Conservation (phyloP, 176 grass and related monocot genomes). For the Eleusine indica region DNA sequence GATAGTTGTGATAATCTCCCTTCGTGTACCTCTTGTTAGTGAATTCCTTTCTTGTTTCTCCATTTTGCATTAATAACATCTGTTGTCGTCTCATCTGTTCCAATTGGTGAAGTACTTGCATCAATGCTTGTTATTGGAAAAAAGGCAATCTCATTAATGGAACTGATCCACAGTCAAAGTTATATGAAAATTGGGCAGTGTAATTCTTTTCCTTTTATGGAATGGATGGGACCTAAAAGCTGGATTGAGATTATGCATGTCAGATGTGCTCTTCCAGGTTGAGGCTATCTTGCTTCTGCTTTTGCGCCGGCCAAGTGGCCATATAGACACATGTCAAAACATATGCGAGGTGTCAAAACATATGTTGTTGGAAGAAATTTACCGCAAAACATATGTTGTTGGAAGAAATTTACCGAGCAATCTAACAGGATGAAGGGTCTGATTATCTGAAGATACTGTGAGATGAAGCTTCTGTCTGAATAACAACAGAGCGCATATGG, state of each 20-base stretch:
- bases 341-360: not conserved
- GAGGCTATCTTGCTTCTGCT: not conserved
- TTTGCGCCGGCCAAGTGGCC: not conserved
- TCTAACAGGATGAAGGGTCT: not conserved
- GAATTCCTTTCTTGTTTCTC: constrained; percentile 40
- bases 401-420: constrained; percentile 2
- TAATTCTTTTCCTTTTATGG: constrained; percentile 3
- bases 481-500: not conserved
- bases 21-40: constrained; percentile 33
- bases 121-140: constrained; percentile 4
- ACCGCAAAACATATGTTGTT: not conserved
- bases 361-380: not conserved
- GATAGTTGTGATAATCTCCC: constrained; percentile 28
- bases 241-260: not conserved
- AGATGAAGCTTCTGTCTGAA: not conserved
- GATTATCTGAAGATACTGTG: not conserved
- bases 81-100: constrained; percentile 32
- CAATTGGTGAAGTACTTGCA: not conserved
- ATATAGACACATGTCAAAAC: not conserved
- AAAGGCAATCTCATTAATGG: not conserved
- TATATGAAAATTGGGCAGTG: not conserved
- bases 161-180: not conserved
- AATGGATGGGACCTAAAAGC: not conserved
- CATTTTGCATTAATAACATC: constrained; percentile 32
- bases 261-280: not conserved